Evolutionary conservation across 176 grass and related monocot genomes (phyloP).

Genomic region (Carex kokanica): DNA sequence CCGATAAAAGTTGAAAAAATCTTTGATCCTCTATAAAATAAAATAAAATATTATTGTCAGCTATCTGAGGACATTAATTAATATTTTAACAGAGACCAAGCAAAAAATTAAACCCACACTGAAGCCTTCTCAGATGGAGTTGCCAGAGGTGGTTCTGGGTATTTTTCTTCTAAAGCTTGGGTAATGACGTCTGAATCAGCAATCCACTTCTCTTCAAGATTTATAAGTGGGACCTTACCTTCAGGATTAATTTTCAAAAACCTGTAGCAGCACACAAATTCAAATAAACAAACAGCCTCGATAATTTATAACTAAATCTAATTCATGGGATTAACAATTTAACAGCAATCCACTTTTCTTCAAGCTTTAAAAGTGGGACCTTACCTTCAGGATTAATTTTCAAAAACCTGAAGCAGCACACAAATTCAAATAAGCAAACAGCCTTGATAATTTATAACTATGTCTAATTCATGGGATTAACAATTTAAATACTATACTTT

Average conservation of each 20-base stretch:
- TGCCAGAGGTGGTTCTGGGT: slow-evolving; percentile 63
- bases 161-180: slow-evolving; percentile 75
- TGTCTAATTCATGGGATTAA: not conserved
- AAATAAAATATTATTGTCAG: slow-evolving; percentile 24
- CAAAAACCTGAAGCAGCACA: slow-evolving; percentile 50
- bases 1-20: slow-evolving; percentile 85
- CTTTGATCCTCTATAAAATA: slow-evolving; percentile 65
- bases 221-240: slow-evolving; percentile 79
- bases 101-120: slow-evolving; percentile 44
- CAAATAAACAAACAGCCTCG: not conserved
- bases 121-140: slow-evolving; percentile 78
- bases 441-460: not conserved
- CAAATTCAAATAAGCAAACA: not conserved
- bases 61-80: slow-evolving; percentile 1
- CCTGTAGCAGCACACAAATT: slow-evolving; percentile 34
- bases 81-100: not conserved
- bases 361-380: slow-evolving; percentile 70
- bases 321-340: not conserved
- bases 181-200: slow-evolving; percentile 88
- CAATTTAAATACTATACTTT: not conserved
- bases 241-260: slow-evolving; percentile 77
- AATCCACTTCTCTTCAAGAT: slow-evolving; percentile 80
- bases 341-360: slow-evolving; percentile 72
- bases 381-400: slow-evolving; percentile 85
- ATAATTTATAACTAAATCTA: not conserved